Evolutionary conservation across 2,329 filamentous ascomycete genomes (phyloP).

Genomic region (Colletotrichum sidae): DNA sequence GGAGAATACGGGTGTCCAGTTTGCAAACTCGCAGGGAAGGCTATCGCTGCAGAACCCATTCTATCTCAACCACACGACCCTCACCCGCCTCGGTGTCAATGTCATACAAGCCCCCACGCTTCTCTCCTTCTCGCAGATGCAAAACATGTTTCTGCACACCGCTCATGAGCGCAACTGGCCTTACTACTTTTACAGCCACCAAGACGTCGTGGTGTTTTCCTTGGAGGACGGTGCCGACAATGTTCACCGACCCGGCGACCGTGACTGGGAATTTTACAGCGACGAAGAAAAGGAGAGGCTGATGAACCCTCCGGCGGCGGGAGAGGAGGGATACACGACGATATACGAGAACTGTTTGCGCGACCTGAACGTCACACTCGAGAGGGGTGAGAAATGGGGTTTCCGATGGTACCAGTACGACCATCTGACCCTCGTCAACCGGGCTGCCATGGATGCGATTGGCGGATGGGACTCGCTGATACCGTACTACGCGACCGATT

Average conservation of each 20-base stretch:
- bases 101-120: constrained; percentile 63
- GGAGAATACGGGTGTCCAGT: constrained; percentile 69
- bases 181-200: constrained; percentile 68
- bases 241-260: constrained; percentile 35
- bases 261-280: constrained; percentile 38
- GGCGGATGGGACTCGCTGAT: constrained; percentile 69
- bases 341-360: constrained; percentile 54
- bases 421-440: constrained; percentile 67
- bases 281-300: constrained; percentile 30
- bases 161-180: constrained; percentile 57
- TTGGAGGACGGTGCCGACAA: constrained; percentile 48
- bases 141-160: constrained; percentile 64
- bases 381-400: constrained; percentile 57
- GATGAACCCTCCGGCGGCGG: constrained; percentile 41
- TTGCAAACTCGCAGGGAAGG: constrained; percentile 60
- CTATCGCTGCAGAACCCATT: constrained; percentile 67
- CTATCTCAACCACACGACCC: constrained; percentile 63
- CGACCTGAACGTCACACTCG: constrained; percentile 47
- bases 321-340: constrained; percentile 52
- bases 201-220: constrained; percentile 61
- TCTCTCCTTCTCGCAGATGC: constrained; percentile 65
- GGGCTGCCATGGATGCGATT: constrained; percentile 60
- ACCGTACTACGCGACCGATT: constrained; percentile 69
- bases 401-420: constrained; percentile 70
- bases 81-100: constrained; percentile 64